Evolutionary conservation across 495 filamentous ascomycete species (phyloP), one percentile per base, ranked within the genome.

Genomic region (Aspergillus avenaceus): DNA sequence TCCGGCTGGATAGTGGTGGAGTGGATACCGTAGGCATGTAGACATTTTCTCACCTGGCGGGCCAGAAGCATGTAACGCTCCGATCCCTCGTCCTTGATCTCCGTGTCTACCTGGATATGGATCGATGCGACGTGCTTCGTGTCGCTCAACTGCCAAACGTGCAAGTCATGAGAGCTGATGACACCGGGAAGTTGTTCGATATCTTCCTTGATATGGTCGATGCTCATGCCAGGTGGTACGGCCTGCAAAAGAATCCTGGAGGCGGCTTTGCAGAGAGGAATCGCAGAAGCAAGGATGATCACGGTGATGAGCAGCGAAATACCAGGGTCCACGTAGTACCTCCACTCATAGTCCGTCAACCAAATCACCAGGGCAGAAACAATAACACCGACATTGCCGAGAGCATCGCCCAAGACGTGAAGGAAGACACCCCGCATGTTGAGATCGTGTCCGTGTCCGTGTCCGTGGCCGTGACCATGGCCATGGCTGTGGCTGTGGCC

Each of bases 1-100:
- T 98, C 93, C 2, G 95, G 95, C 69, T 98, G 93, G 54, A 98
- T 97, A 7, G 93, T 98, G 4, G 89, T 90, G n/a, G 88, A 93
- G 70, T 97, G 93, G 53, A 98, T 97, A 12, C 93, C 93, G 56
- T 95, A 95, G 13, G 83, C 93, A 61, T 97, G 93, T 14, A 98
- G 79, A 63, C 93, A 98, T 29, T 80, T 81, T 12, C 91, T 76
- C 16, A 95, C 85, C 49, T 82, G 82, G 41, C 77, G 80, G 9
- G 90, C 90, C 25, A 98, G 81, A 42, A 81, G 76, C 95, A 97
- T 98, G 63, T 96, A 98, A 45, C 83, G 77, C 62, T 85, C 84
- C 1, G 82, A 86, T 5, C 84, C 83, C 36, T 83, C 82, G 56
- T 80, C 83, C 57, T 85, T 79, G 66, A 84, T 80, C 58, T 91